phyloP scores from a whole-genome alignment of 2,329 filamentous ascomycete genomes.

The Teratosphaeria gauchensis region DNA sequence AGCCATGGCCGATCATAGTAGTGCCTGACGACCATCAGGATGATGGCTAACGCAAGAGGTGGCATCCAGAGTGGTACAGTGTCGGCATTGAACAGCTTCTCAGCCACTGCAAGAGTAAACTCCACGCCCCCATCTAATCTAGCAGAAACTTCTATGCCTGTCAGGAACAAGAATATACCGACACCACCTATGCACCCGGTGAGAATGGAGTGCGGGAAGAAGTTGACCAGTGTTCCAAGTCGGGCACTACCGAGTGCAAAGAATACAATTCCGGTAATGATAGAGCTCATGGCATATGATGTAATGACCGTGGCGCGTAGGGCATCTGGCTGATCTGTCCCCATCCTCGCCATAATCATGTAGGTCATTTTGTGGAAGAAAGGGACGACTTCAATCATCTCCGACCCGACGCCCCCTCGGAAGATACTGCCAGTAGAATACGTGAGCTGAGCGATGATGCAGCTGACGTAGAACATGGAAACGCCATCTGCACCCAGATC shows the following conservation, averaged over 20 bases:
- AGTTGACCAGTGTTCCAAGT: slow-evolving; percentile 86
- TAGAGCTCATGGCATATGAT: slow-evolving; percentile 78
- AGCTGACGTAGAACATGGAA: slow-evolving; percentile 98
- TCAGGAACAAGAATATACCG: slow-evolving; percentile 86
- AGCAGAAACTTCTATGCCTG: slow-evolving; percentile 87
- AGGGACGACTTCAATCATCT: slow-evolving; percentile 96
- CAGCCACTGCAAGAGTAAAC: slow-evolving; percentile 67
- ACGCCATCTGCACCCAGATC: slow-evolving; percentile 86
- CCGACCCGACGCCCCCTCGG: slow-evolving; percentile 82
- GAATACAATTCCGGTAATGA: slow-evolving; percentile 85
- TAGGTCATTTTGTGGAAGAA: slow-evolving; percentile 99
- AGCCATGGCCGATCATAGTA: slow-evolving; percentile 75
- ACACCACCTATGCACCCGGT: slow-evolving; percentile 97
- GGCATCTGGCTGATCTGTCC: slow-evolving; percentile 69
- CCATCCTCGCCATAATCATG: slow-evolving; percentile 70
- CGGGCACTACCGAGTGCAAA: slow-evolving; percentile 80
- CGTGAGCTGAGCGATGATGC: slow-evolving; percentile 82
- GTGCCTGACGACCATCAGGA: slow-evolving; percentile 67
- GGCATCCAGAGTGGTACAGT: slow-evolving; percentile 76
- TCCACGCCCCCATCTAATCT: slow-evolving; percentile 75
- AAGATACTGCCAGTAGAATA: slow-evolving; percentile 88
- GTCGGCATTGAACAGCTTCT: slow-evolving; percentile 61
- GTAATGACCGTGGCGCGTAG: slow-evolving; percentile 92
- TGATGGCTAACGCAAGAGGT: slow-evolving; percentile 65
- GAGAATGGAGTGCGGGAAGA: slow-evolving; percentile 91